A percentile compares a stretch with the other conserved stretches of the same genome.
Conservation (phyloP, 2,329 filamentous ascomycete genomes). For the Fulvia fulva region DNA sequence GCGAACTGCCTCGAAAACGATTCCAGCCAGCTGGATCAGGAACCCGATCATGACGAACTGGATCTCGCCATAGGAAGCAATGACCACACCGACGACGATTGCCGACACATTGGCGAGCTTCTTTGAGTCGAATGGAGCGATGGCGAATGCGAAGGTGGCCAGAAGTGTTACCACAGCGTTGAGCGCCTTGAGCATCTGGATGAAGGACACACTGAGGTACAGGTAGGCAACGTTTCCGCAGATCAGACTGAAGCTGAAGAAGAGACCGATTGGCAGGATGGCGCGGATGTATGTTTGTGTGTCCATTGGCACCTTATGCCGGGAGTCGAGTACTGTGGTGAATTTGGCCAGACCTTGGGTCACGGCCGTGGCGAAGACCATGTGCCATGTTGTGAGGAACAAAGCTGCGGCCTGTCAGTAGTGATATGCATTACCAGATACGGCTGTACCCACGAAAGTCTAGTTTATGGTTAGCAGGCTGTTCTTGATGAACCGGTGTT, state of each 20-base stretch:
- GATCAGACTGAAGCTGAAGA: constrained; percentile 94
- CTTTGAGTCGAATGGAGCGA: constrained; percentile 78
- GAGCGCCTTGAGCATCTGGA: constrained; percentile 99
- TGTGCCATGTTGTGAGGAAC: constrained; percentile 92
- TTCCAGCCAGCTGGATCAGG: constrained; percentile 69
- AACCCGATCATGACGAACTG: constrained; percentile 81
- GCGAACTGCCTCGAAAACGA: constrained; percentile 77
- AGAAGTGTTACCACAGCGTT: constrained; percentile 90
- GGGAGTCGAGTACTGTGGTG: constrained; percentile 84
- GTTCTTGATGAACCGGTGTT: background rate
- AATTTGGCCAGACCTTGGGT: constrained; percentile 90
- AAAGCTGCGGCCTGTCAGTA: constrained; percentile 51
- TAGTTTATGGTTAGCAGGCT: constrained; percentile 7
- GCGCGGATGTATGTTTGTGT: constrained; percentile 86
- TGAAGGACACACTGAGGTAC: constrained; percentile 92
- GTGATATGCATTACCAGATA: background rate
- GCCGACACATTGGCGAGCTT: constrained; percentile 88
- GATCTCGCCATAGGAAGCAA: constrained; percentile 93
- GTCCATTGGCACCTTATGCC: constrained; percentile 96
- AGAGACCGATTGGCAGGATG: constrained; percentile 89
- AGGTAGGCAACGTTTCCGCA: constrained; percentile 95
- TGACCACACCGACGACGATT: constrained; percentile 90
- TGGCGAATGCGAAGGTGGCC: constrained; percentile 80
- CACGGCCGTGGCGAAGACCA: constrained; percentile 87
- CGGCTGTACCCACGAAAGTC: constrained; percentile 15